Conservation (phyloP, 2,329 filamentous ascomycete genomes). For the Lojkania enalia region DNA sequence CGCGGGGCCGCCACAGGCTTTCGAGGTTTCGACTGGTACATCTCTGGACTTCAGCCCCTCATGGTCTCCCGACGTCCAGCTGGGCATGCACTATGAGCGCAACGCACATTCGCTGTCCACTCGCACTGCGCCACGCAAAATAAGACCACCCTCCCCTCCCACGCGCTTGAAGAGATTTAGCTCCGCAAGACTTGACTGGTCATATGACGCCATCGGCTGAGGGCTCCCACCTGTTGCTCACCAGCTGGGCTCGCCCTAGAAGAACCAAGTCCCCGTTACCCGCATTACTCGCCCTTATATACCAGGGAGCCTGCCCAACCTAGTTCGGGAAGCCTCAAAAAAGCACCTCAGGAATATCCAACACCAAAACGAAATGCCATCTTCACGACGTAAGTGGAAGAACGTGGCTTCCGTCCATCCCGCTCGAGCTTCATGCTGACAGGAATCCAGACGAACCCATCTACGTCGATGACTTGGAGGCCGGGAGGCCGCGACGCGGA, state of each 20-base stretch:
- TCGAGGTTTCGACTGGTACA: too few species aligned
- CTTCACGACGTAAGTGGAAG: not conserved
- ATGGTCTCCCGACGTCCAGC: too few species aligned
- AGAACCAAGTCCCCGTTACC: not conserved
- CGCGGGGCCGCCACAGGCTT: too few species aligned
- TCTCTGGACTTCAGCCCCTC: not conserved
- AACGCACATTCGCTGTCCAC: not conserved
- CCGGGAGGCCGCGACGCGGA: not conserved
- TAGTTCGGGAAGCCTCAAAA: not conserved
- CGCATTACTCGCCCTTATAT: not conserved
- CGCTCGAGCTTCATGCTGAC: not conserved
- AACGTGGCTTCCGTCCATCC: not conserved
- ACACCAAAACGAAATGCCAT: not conserved
- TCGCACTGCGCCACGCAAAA: constrained; percentile 1
- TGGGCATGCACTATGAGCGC: not conserved
- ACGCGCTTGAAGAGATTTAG: not conserved
- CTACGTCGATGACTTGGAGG: not conserved
- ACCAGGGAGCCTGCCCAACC: not conserved
- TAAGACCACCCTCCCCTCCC: not conserved
- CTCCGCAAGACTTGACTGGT: not conserved
- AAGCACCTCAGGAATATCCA: not conserved
- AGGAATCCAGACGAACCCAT: not conserved
- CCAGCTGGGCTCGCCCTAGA: not conserved
- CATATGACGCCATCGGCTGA: not conserved
- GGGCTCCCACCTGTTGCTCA: not conserved